phyloP scores from a whole-genome alignment of 2,329 filamentous ascomycete genomes.

The Plenodomus lindquistii region DNA sequence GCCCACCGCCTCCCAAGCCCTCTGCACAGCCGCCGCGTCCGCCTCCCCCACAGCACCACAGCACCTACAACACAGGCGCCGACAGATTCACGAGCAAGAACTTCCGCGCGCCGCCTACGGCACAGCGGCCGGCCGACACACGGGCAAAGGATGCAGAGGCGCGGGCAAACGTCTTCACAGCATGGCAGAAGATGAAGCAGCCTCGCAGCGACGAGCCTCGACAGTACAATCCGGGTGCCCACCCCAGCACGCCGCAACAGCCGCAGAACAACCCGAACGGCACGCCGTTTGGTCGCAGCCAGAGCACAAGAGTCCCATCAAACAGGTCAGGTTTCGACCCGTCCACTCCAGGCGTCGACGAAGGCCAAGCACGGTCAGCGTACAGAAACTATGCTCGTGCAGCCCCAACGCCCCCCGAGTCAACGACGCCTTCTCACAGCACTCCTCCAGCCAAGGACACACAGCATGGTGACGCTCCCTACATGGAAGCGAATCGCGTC shows the following conservation, averaged over 20 bases:
- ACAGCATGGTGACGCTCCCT: constrained; percentile 38
- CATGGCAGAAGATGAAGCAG: constrained; percentile 56
- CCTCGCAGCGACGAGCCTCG: constrained; percentile 35
- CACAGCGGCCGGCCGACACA: constrained; percentile 30
- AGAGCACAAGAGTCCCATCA: constrained; percentile 51
- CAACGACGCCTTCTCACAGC: constrained; percentile 12
- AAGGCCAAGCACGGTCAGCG: constrained; percentile 60
- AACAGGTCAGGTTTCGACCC: constrained; percentile 63
- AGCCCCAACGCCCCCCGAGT: constrained; percentile 35
- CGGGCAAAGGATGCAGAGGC: constrained; percentile 45
- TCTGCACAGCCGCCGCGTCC: constrained; percentile 28
- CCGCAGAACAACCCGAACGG: constrained; percentile 39
- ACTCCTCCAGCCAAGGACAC: constrained; percentile 20
- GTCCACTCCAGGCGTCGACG: constrained; percentile 61
- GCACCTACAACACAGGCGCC: constrained; percentile 44
- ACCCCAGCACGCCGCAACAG: constrained; percentile 8
- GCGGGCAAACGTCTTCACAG: constrained; percentile 50
- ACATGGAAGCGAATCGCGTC: constrained; percentile 52
- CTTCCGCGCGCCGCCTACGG: constrained; percentile 45
- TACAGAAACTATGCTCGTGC: constrained; percentile 46
- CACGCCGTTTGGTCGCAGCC: constrained; percentile 44
- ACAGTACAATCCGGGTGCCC: constrained; percentile 19
- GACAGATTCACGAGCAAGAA: constrained; percentile 50
- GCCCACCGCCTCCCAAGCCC: constrained; percentile 32
- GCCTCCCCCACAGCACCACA: constrained; percentile 32